Conservation (phyloP, 2,329 filamentous ascomycete species). For the Scedosporium apiospermum region DNA sequence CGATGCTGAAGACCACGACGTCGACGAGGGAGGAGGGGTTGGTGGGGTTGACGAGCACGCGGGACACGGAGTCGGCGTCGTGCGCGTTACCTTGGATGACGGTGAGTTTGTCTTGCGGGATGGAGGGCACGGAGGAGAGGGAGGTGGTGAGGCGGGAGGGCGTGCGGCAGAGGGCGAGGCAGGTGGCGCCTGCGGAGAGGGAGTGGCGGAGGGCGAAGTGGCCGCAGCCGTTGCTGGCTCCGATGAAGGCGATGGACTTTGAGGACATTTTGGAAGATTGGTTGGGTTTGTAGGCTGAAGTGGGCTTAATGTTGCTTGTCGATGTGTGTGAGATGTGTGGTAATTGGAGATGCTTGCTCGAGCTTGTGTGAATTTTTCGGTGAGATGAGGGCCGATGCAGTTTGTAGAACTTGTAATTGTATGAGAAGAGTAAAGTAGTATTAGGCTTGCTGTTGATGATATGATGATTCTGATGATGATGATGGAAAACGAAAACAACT, state of each 20-base stretch:
- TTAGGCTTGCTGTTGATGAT: not conserved
- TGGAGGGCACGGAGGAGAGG: slow-evolving; percentile 19
- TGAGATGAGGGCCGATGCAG: no score
- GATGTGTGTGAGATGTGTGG: not conserved
- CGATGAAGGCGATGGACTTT: slow-evolving; percentile 40
- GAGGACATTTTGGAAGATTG: not conserved
- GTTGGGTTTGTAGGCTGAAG: not conserved
- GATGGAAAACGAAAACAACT: not conserved
- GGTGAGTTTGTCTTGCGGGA: slow-evolving; percentile 22
- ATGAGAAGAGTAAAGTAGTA: not conserved
- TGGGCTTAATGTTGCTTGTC: not conserved
- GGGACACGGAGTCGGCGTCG: slow-evolving; percentile 25
- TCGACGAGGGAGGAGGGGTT: slow-evolving; percentile 28
- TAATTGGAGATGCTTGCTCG: not conserved
- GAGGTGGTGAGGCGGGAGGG: slow-evolving; percentile 35
- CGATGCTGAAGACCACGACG: slow-evolving; percentile 37
- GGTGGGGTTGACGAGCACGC: slow-evolving; percentile 21
- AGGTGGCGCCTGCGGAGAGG: slow-evolving; percentile 34
- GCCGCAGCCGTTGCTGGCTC: slow-evolving; percentile 40
- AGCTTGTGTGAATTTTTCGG: not conserved
- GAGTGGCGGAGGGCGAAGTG: slow-evolving; percentile 34
- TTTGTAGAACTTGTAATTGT: not conserved
- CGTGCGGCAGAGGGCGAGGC: slow-evolving; percentile 39
- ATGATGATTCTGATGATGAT: not conserved
- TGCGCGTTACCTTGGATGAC: slow-evolving; percentile 39